These are phyloP conservation scores for Pyricularia sp. DNA, from an alignment of 2,329 filamentous ascomycete genomes.

Conservation along the genomic window DNA sequence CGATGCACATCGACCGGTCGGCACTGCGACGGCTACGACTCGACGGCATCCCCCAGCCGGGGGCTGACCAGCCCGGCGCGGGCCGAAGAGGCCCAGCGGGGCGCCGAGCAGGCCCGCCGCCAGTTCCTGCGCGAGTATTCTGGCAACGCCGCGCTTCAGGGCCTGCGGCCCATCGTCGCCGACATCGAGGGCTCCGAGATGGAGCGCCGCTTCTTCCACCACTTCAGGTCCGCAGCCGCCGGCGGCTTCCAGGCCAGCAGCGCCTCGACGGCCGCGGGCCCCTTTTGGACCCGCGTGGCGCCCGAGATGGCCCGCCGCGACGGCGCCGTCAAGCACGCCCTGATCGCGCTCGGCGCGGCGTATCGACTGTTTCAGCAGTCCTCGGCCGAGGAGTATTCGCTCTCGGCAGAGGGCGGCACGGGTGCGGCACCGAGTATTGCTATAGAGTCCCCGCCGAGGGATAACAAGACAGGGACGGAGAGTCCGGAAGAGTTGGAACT, in stretches of 20 bases:
- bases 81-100: conserved; percentile 9
- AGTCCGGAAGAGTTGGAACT: conserved; percentile 17
- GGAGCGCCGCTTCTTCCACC: conserved; percentile 22
- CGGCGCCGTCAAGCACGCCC: conserved; percentile 19
- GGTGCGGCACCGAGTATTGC: not conserved
- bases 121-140: conserved; percentile 15
- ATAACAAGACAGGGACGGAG: not conserved
- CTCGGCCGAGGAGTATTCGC: not conserved
- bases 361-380: conserved; percentile 14
- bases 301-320: conserved; percentile 17
- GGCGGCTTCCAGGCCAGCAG: conserved; percentile 13
- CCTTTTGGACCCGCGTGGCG: conserved; percentile 18
- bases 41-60: conserved; percentile 8
- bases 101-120: conserved; percentile 11
- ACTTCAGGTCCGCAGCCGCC: conserved; percentile 18
- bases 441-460: not conserved
- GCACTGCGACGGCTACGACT: conserved; percentile 23
- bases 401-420: not conserved
- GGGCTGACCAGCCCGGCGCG: conserved; percentile 2
- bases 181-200: conserved; percentile 21
- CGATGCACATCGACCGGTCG: conserved; percentile 21
- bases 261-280: conserved; percentile 14
- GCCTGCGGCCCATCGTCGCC: conserved; percentile 19
- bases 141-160: conserved; percentile 14
- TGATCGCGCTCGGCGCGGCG: conserved; percentile 21